Percentiles rank a stretch among this genome's conserved stretches.
These are phyloP conservation scores for Candida yuanshanica DNA, from an alignment of 805 yeast genomes.

Conservation along the genomic window DNA sequence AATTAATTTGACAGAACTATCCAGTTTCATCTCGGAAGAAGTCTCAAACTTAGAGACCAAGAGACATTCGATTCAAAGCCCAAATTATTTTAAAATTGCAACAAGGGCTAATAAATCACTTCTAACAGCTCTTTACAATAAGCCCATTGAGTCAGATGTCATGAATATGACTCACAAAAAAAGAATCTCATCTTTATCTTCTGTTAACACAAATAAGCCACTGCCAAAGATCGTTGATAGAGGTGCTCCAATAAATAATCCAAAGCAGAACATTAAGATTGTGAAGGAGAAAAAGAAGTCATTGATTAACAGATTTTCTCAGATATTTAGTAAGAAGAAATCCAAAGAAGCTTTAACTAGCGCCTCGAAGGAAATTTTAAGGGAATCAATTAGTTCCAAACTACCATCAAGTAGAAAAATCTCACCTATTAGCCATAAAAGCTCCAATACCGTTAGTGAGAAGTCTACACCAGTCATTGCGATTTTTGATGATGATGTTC, in stretches of 20 bases:
- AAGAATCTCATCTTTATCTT: constrained; percentile 16
- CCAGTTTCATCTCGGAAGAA: constrained; percentile 32
- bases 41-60: constrained; percentile 26
- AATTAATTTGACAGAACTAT: constrained; percentile 29
- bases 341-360: background rate
- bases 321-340: constrained; percentile 12
- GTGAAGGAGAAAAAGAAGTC: constrained; percentile 11
- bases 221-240: constrained; percentile 11
- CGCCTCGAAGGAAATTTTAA: no score
- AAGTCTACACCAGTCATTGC: background rate
- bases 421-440: background rate
- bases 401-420: background rate
- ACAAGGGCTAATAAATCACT: constrained; percentile 10
- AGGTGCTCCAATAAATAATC: constrained; percentile 1
- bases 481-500: constrained; percentile 8
- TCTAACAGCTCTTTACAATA: background rate
- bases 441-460: background rate
- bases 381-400: background rate
- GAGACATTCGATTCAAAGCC: constrained; percentile 11
- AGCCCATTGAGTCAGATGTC: constrained; percentile 8
- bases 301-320: constrained; percentile 20
- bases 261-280: no score
- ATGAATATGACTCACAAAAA: no score
- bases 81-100: constrained; percentile 7
- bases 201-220: constrained; percentile 18